Evolutionary conservation across 345 rosid genomes (phyloP).

Genomic region (Euphorbia peplus): DNA sequence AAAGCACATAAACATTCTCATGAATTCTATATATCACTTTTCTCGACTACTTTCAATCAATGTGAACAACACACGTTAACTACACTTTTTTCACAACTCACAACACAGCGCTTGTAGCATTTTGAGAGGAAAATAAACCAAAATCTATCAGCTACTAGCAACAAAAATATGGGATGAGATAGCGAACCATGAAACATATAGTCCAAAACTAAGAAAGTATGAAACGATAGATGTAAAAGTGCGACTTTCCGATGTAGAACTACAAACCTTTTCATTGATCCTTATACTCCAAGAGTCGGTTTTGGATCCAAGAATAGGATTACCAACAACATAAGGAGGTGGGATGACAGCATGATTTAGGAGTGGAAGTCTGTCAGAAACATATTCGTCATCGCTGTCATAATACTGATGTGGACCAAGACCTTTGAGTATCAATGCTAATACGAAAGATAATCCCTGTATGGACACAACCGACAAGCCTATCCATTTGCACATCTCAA

Average conservation of each 20-base stretch:
- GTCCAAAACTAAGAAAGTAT: background rate
- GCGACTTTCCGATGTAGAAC: no score
- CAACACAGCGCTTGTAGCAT: no score
- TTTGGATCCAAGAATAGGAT: constrained; percentile 56
- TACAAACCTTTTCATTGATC: constrained; percentile 50
- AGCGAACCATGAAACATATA: background rate
- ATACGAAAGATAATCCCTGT: constrained; percentile 61
- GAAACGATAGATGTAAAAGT: background rate
- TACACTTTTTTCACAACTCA: no score
- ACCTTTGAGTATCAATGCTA: constrained; percentile 70
- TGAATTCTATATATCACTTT: no score
- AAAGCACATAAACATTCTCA: no score
- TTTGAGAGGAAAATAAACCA: no score
- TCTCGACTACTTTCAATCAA: no score
- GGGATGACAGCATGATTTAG: constrained; percentile 48
- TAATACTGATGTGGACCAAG: constrained; percentile 67
- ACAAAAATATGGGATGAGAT: no score
- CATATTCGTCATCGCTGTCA: constrained; percentile 74
- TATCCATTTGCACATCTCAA: constrained; percentile 76
- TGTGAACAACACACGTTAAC: no score
- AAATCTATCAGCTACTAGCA: no score
- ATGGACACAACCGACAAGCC: constrained; percentile 68
- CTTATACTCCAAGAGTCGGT: constrained; percentile 49
- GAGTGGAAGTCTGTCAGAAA: constrained; percentile 58
- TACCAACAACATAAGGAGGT: constrained; percentile 56